Evolutionary conservation across 305 asterid species (phyloP), one percentile per base, ranked within the genome.

Genomic region (Solanum chacoense): DNA sequence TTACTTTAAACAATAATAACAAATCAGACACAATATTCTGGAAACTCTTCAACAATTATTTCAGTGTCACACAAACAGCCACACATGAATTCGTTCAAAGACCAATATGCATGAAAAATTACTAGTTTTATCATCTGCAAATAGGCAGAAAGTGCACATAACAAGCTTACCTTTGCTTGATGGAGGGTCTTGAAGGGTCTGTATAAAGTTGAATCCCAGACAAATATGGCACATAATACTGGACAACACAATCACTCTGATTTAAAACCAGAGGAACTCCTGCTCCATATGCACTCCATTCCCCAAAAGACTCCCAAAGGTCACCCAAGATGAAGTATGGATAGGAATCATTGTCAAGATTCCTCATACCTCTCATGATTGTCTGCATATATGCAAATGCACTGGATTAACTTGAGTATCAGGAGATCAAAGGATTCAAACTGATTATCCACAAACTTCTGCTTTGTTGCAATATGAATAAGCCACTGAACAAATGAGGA

Each of bases 271-370:
- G 93, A 59, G 99, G 99, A 78, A 96, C 98, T 88, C 96, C 99
- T 71, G 93, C 99, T 81, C 99, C 99, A 91, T 97, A 97, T 9
- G 94, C 98, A 92, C 99, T 96, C 99, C 98, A 95, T 91, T 97
- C 99, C 88, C 95, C 90, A 81, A 95, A 97, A 84, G 97, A 93
- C 81, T 97, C 99, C 99, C 99, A 97, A 87, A 97, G 99, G 92
- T 97, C 98, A 77, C 96, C 97, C 10, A 97, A 97, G 80, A 92
- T 88, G 90, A 95, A 96, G 94, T 90, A 95, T 11, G 99, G 98
- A 88, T 91, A 91, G 87, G 93, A 91, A 88, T 93, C 97, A 85
- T 89, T 88, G 36, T 92, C 93, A 72, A 90, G 91, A 90, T 93
- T 94, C 90, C 93, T 88, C 97, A 95, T 92, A 32, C 92, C 88